These are phyloP conservation scores for Fraxinus greggii DNA, from an alignment of 305 asterid genomes.

Conservation along the genomic window DNA sequence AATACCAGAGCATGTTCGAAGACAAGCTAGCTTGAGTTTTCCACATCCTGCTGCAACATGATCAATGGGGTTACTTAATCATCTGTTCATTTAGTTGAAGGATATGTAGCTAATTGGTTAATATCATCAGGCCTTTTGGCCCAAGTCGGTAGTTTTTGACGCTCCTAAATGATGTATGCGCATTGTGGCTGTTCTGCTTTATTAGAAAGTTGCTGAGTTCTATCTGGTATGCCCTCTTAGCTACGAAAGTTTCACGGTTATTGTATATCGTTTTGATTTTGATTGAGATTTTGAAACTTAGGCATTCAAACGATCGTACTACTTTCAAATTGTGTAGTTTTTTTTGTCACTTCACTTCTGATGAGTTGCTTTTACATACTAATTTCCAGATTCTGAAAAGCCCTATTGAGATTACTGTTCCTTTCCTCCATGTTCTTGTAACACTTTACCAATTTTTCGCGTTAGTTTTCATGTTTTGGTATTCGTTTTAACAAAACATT, in stretches of 20 bases:
- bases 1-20: not conserved
- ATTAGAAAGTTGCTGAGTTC: not conserved
- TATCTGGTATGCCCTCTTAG: not conserved
- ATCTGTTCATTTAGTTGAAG: not conserved
- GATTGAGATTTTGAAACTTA: not conserved
- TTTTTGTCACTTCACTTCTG: not conserved
- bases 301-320: not conserved
- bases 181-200: not conserved
- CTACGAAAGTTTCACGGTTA: not conserved
- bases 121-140: not conserved
- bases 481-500: no score
- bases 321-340: not conserved
- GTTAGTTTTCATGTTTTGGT: no score
- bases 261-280: not conserved
- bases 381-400: not conserved
- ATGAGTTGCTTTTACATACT: not conserved
- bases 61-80: not conserved
- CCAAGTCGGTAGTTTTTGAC: not conserved
- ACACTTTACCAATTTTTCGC: not conserved
- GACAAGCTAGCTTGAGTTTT: not conserved
- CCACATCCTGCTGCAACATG: not conserved
- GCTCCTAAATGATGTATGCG: not conserved
- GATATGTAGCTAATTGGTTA: not conserved
- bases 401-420: not conserved
- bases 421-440: not conserved